Evolutionary conservation across 1,284 basidiomycete genomes (phyloP), one percentile per base, ranked within the genome.

Genomic region (Fomitopsis palustris): DNA sequence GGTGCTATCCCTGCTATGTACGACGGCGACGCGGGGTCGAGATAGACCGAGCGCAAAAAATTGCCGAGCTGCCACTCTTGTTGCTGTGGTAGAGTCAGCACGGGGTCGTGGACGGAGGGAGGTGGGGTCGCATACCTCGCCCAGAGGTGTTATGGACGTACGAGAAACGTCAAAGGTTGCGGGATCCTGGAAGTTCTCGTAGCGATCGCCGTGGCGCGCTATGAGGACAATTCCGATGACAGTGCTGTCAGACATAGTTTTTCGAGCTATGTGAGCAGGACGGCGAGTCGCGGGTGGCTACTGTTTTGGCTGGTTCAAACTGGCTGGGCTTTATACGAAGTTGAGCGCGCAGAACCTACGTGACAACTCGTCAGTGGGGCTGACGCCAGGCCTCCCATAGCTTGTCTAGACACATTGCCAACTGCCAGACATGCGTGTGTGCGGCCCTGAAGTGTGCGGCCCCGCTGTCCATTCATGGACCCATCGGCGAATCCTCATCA

Each of bases 171-270:
- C 72, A 67, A 82, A 82, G 4, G 73, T 75, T 43, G 65, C 55
- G 14, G 74, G 74, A 58, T 75, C 70, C 62, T 78, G 77, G 63
- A 75, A 79, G 68, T 76, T 78, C 1, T 74, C 78, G 55, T 74
- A 67, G 17, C 81, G 72, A 65, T 84, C 82, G 41, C 82, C 82
- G 54, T 84, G 82, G 14, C 82, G 77, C 33, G 78, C 75, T 56
- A 83, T 66, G 53, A 82, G 64, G 54, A 83, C 76, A 45, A 79
- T 72, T 16, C 81, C 81, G 17, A 80, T 68, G 25, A 81, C 65
- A 19, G 43, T 62, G 62, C 65, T 66, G 43, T 66, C 64, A 23
- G 61, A 60, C 31, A 37, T 54, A n/a, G n/a, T n/a, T n/a, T n/a
- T n/a, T n/a, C 35, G 29, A 31, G 29, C 16, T 35, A 23, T 23